phyloP scores from a whole-genome alignment of 2,329 filamentous ascomycete species.

The Bimuria novae-zelandiae region DNA sequence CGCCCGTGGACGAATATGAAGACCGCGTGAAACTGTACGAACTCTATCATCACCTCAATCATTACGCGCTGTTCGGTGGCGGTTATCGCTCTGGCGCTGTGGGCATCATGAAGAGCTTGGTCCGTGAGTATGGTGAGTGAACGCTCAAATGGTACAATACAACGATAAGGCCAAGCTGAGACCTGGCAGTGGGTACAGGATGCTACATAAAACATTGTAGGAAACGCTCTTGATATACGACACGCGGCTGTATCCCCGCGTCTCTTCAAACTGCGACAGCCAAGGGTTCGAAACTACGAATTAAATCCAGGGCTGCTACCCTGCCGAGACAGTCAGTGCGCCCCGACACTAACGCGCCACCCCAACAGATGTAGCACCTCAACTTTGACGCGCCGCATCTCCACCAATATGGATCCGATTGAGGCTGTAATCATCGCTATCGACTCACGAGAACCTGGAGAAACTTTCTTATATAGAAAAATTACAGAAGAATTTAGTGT shows the following conservation, averaged over 20 bases:
- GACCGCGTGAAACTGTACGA: conserved; percentile 83
- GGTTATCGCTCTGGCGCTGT: conserved; percentile 77
- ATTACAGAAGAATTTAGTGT: too few species aligned
- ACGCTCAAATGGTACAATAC: background rate
- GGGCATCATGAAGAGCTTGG: conserved; percentile 75
- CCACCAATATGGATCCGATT: too few species aligned
- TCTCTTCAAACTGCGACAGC: background rate
- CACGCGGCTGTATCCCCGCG: background rate
- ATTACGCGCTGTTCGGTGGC: conserved; percentile 82
- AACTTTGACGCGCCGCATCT: too few species aligned
- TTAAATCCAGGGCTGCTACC: background rate
- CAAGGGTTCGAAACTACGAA: conserved; percentile 1
- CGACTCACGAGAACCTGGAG: too few species aligned
- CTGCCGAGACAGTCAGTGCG: too few species aligned
- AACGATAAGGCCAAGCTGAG: background rate
- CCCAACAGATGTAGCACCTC: too few species aligned
- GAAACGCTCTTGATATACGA: background rate
- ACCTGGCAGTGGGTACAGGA: background rate
- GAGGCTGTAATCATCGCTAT: too few species aligned
- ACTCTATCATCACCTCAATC: conserved; percentile 89
- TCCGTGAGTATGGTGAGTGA: conserved; percentile 67
- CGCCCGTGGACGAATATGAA: conserved; percentile 82
- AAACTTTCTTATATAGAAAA: too few species aligned
- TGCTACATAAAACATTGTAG: background rate
- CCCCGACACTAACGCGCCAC: too few species aligned